Percentiles rank a stretch among this genome's conserved stretches.
Conservation (phyloP, 805 yeast species). For the Cyberlindnera mrakii region DNA sequence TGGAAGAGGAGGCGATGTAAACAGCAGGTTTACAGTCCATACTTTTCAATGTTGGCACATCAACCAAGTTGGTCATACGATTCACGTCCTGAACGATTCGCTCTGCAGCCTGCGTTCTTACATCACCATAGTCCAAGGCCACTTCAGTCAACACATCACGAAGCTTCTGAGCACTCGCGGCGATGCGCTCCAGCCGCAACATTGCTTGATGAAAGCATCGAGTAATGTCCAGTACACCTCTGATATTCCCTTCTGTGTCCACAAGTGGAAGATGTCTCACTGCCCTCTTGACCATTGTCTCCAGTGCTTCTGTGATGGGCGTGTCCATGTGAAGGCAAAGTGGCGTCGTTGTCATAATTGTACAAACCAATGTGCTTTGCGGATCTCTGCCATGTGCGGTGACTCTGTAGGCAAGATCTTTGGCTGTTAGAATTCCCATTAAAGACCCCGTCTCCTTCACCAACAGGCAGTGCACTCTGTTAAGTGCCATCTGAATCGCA, state of each 20-base stretch:
- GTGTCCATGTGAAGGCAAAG: conserved; percentile 29
- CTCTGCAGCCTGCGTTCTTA: conserved; percentile 18
- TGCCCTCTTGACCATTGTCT: conserved; percentile 34
- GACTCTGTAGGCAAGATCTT: conserved; percentile 40
- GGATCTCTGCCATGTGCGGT: conserved; percentile 28
- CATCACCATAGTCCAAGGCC: conserved; percentile 24
- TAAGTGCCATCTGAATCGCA: conserved; percentile 32
- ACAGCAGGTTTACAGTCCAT: conserved; percentile 24
- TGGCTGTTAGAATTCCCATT: conserved; percentile 39
- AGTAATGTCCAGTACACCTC: conserved; percentile 40
- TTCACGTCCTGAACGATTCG: conserved; percentile 29
- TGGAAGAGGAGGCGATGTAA: conserved; percentile 30
- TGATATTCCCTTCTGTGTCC: conserved; percentile 30
- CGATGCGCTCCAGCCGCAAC: conserved; percentile 35
- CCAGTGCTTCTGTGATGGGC: conserved; percentile 36
- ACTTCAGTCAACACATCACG: conserved; percentile 25
- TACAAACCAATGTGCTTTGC: conserved; percentile 24
- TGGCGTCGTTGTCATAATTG: conserved; percentile 36
- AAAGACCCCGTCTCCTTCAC: conserved; percentile 27
- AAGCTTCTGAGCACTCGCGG: conserved; percentile 31
- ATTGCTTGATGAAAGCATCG: conserved; percentile 42
- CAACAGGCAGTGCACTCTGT: conserved; percentile 35
- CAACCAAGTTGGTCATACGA: conserved; percentile 32
- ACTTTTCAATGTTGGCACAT: conserved; percentile 33
- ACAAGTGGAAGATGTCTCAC: conserved; percentile 39